A percentile compares a stretch with the other conserved stretches of the same genome.
Conservation (phyloP, 1,284 basidiomycete species). For the Apiotrichum veenhuisii region DNA sequence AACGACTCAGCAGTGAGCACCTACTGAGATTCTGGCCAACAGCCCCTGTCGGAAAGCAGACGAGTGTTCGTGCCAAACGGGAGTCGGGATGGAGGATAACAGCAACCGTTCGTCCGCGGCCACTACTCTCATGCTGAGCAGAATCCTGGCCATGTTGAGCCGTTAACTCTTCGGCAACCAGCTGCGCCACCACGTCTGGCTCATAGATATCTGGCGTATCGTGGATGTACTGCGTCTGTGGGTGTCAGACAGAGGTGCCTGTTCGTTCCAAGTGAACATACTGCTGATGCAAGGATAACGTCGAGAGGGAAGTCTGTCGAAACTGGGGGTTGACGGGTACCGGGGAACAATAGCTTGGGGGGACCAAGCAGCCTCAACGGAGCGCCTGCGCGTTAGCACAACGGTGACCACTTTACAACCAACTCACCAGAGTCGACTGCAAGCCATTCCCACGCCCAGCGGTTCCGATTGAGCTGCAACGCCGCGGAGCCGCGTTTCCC, state of each 20-base stretch:
- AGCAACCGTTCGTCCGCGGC: conserved; percentile 12
- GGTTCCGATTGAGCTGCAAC: conserved; percentile 4
- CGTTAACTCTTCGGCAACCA: conserved; percentile 16
- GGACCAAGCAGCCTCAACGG: neutral
- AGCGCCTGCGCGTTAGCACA: neutral
- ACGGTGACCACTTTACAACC: neutral
- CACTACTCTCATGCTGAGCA: too few relatives aligned
- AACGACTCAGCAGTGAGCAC: neutral
- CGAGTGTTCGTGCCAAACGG: conserved; percentile 15
- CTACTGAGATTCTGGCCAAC: conserved; percentile 33
- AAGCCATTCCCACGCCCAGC: conserved; percentile 10
- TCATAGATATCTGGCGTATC: conserved; percentile 9
- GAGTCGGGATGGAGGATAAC: conserved; percentile 17
- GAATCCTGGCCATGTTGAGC: conserved; percentile 4
- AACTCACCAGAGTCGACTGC: neutral
- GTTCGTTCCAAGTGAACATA: conserved; percentile 1
- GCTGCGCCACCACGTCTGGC: neutral
- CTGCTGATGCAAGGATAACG: conserved; percentile 18
- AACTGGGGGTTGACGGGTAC: neutral
- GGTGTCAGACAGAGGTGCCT: too few relatives aligned
- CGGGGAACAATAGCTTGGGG: neutral
- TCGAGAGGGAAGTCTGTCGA: neutral
- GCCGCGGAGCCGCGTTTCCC: conserved; percentile 1
- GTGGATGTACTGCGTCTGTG: conserved; percentile 6
- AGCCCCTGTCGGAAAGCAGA: conserved; percentile 31